Evolutionary conservation across 2,329 filamentous ascomycete genomes (phyloP).

Genomic region (Thermothelomyces thermophilus): DNA sequence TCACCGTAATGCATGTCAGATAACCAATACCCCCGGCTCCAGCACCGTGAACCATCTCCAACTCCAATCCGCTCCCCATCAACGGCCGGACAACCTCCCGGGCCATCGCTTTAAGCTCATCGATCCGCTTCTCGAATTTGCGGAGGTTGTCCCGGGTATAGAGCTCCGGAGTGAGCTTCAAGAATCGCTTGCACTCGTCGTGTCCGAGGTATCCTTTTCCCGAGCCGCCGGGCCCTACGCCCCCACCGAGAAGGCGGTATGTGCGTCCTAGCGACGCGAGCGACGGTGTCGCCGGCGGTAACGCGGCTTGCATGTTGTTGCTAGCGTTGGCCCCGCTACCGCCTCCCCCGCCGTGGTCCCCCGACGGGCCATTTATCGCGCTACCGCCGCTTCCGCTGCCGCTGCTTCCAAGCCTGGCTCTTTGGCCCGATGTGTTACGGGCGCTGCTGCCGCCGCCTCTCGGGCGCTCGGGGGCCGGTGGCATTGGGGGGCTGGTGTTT

Average conservation of each 20-base stretch:
- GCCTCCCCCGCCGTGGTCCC: slow-evolving; percentile 6
- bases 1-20: slow-evolving; percentile 45
- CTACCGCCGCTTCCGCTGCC: slow-evolving; percentile 20
- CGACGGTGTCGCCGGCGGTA: slow-evolving; percentile 28
- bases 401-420: slow-evolving; percentile 16
- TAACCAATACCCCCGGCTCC: slow-evolving; percentile 41
- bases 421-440: neutral
- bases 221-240: neutral
- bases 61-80: slow-evolving; percentile 77
- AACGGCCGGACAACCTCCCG: slow-evolving; percentile 76
- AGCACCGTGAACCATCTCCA: slow-evolving; percentile 53
- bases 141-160: slow-evolving; percentile 83
- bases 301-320: neutral
- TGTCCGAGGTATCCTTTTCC: slow-evolving; percentile 60
- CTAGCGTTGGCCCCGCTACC: slow-evolving; percentile 27
- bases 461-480: slow-evolving; percentile 25
- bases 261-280: slow-evolving; percentile 61
- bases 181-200: slow-evolving; percentile 84
- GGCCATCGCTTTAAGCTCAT: slow-evolving; percentile 81
- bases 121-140: slow-evolving; percentile 77
- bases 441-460: slow-evolving; percentile 19
- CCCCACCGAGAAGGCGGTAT: slow-evolving; percentile 66
- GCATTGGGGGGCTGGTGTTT: slow-evolving; percentile 68
- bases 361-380: slow-evolving; percentile 6
- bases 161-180: slow-evolving; percentile 73